Conservation (phyloP, 129 eudicot genomes). For the Tagetes erecta region DNA sequence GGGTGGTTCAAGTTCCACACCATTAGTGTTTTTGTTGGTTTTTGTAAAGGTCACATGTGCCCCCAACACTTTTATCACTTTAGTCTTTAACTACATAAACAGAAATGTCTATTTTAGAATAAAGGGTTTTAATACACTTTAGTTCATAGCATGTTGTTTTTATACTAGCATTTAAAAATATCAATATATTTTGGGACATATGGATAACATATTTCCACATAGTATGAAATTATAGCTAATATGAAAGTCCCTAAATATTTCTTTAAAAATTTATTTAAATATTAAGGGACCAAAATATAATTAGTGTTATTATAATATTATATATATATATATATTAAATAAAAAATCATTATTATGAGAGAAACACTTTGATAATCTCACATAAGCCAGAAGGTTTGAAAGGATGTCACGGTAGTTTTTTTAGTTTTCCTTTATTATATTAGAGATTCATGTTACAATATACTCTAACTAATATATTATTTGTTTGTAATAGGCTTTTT, state of each 20-base stretch:
- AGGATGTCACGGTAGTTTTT: no score
- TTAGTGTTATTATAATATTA: no score
- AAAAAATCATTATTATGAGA: no score
- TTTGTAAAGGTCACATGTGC: constrained; percentile 12
- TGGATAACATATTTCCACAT: background rate
- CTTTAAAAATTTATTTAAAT: no score
- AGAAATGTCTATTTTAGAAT: background rate
- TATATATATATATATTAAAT: no score
- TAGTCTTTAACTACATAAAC: background rate
- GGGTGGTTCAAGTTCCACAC: constrained; percentile 26
- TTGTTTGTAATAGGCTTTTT: no score
- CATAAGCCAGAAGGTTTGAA: no score
- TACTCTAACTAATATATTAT: no score
- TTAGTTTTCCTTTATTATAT: no score
- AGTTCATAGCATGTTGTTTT: background rate
- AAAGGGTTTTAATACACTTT: background rate
- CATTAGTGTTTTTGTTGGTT: constrained; percentile 27
- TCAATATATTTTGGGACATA: background rate
- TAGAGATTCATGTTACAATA: no score
- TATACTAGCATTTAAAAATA: background rate
- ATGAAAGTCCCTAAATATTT: background rate
- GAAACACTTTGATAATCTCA: no score
- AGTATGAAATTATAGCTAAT: background rate
- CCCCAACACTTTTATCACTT: constrained; percentile 16
- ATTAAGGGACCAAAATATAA: background rate